These are phyloP conservation scores for Trichoderma sp. DNA, from an alignment of 2,329 filamentous ascomycete species.

Conservation along the genomic window DNA sequence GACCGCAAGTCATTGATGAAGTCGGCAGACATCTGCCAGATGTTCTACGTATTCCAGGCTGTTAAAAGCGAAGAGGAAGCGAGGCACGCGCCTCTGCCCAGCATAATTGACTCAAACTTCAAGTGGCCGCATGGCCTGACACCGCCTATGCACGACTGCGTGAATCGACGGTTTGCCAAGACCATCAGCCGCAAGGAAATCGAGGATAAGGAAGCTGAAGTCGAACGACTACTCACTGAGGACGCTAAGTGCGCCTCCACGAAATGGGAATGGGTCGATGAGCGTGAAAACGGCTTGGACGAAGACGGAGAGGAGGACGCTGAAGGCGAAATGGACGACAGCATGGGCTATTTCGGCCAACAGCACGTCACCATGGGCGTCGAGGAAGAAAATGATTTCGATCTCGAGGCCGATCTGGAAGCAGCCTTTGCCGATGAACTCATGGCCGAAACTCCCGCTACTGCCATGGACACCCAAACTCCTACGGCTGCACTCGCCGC, in stretches of 20 bases:
- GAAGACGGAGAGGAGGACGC: slow-evolving; percentile 50
- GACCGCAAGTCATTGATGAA: slow-evolving; percentile 86
- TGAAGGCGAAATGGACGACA: slow-evolving; percentile 50
- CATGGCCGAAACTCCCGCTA: slow-evolving; percentile 42
- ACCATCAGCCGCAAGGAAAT: slow-evolving; percentile 80
- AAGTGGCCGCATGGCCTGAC: slow-evolving; percentile 85
- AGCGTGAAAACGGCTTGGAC: slow-evolving; percentile 41
- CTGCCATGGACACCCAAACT: slow-evolving; percentile 44
- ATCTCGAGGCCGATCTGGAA: slow-evolving; percentile 57
- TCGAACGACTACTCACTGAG: slow-evolving; percentile 68
- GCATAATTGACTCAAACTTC: slow-evolving; percentile 65
- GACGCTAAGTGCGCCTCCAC: slow-evolving; percentile 63
- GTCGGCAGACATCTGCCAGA: slow-evolving; percentile 83
- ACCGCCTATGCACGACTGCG: slow-evolving; percentile 81
- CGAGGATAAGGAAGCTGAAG: slow-evolving; percentile 77
- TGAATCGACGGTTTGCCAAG: slow-evolving; percentile 79
- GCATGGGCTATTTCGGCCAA: slow-evolving; percentile 39
- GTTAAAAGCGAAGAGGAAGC: slow-evolving; percentile 68
- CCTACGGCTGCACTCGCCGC: slow-evolving; percentile 45
- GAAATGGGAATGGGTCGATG: slow-evolving; percentile 64
- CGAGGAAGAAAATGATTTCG: slow-evolving; percentile 46
- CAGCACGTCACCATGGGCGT: slow-evolving; percentile 30
- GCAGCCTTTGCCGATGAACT: slow-evolving; percentile 48
- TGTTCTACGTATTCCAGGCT: slow-evolving; percentile 74
- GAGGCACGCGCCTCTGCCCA: slow-evolving; percentile 63